Conservation (phyloP, 1,284 basidiomycete genomes). For the Earliella scabrosa region DNA sequence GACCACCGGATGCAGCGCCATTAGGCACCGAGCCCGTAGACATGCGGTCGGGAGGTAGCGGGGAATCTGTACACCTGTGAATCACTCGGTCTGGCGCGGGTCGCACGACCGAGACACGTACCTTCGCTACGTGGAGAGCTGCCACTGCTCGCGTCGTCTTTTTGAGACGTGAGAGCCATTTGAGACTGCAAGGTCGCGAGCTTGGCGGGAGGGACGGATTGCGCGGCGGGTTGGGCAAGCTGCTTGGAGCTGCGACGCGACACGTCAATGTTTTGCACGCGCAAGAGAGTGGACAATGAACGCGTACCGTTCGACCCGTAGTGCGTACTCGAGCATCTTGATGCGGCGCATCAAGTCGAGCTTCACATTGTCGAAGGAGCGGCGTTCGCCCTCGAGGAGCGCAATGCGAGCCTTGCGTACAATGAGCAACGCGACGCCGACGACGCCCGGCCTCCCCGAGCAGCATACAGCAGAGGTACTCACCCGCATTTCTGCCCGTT, state of each 20-base stretch:
- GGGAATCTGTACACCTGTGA: slow-evolving; percentile 57
- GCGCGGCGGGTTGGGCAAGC: slow-evolving; percentile 58
- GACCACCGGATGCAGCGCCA: slow-evolving; percentile 50
- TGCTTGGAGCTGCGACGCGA: slow-evolving; percentile 74
- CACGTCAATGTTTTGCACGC: slow-evolving; percentile 34
- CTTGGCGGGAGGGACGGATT: slow-evolving; percentile 62
- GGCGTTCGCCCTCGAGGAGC: slow-evolving; percentile 94
- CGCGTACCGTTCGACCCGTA: slow-evolving; percentile 89
- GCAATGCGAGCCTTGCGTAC: slow-evolving; percentile 86
- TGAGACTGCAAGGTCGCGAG: slow-evolving; percentile 61
- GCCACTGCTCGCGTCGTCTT: slow-evolving; percentile 74
- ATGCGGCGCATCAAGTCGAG: slow-evolving; percentile 95
- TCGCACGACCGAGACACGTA: slow-evolving; percentile 36
- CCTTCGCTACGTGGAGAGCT: slow-evolving; percentile 85
- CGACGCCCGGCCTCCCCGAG: slow-evolving; percentile 24
- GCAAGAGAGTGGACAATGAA: slow-evolving; percentile 25
- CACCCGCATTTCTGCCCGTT: slow-evolving; percentile 98
- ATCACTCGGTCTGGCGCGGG: neutral
- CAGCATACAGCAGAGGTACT: slow-evolving; percentile 33
- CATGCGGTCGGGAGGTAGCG: slow-evolving; percentile 71
- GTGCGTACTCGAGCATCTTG: slow-evolving; percentile 98
- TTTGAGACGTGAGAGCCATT: slow-evolving; percentile 53
- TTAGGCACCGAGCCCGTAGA: slow-evolving; percentile 49
- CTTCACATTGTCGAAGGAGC: slow-evolving; percentile 97
- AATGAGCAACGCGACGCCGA: slow-evolving; percentile 23